Percentiles rank a stretch among this genome's conserved stretches.
These are phyloP conservation scores for Ophiostoma ulmi DNA, from an alignment of 2,329 filamentous ascomycete species.

Conservation along the genomic window DNA sequence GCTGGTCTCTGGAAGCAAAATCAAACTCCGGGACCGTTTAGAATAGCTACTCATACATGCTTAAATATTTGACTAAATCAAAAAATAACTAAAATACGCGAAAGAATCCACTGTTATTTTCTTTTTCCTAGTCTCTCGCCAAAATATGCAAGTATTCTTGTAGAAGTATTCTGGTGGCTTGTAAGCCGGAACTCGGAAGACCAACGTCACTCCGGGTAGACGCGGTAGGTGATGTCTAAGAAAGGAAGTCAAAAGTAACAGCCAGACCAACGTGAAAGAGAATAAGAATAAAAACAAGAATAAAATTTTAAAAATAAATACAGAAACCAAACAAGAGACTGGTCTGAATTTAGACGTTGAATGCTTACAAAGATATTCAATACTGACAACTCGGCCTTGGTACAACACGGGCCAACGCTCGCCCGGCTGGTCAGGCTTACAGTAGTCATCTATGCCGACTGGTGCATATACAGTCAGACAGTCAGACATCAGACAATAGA, in stretches of 20 bases:
- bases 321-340: neutral
- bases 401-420: slow-evolving; percentile 1
- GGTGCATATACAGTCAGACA: neutral
- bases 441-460: neutral
- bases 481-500: neutral
- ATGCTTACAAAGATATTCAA: no score
- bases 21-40: neutral
- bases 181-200: neutral
- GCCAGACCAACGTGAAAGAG: no score
- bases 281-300: neutral
- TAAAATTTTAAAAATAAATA: neutral
- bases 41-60: neutral
- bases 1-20: neutral
- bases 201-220: neutral
- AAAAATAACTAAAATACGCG: neutral
- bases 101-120: neutral
- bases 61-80: neutral
- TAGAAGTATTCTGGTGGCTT: neutral
- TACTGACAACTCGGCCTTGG: neutral
- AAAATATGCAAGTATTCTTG: neutral
- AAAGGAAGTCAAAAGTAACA: neutral
- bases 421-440: neutral
- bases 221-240: neutral
- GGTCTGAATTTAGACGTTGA: no score
- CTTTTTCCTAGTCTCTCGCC: neutral